Base-by-base conservation (phyloP, 2,329 filamentous ascomycete species). In the Podosphaera leucotricha region DNA sequence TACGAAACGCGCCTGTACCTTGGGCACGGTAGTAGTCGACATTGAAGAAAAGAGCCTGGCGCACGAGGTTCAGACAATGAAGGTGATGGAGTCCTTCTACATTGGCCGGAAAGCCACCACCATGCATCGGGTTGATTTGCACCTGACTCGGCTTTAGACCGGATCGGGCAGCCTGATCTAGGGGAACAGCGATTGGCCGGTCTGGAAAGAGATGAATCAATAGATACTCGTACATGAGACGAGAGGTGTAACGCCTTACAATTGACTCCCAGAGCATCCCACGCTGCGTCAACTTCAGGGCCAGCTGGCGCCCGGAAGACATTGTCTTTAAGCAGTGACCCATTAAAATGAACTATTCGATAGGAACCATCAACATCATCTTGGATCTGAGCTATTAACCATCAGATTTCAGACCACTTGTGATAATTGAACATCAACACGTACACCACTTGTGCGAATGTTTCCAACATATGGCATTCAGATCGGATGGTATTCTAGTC, bases 31-130 rank as follows among this genome's bases (percentile, higher is more conserved):
- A 72, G 52, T 72, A 66, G 40, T 67, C 62, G 46, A 65, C 66
- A 50, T 71, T 72, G 56, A 65, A 70, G 51, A 66, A 64, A 7
- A 70, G 56, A 0, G 62, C 57, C 54, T 71, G 64, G 0, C 69
- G 65, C 2, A 73, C 54, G 8, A 72, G 61, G 47, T 72, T 67
- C 61, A 72, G 51, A 49, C 69, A 73, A 52, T 71, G 65, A 13
- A 67, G 50, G 48, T 67, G 64, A 51, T 66, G 63, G 6, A 67
- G 51, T 8, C 63, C 64, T 53, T 67, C 63, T 1, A 68, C 57
- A 43, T 67, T 66, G 4, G 61, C 64, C 1, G 62, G 60, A 48
- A 61, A 72, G 1, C 68, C 68, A 30, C 68, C 66, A 0, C 70
- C 70, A 46, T 72, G 65, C 39, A 64, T 61, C 6, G 61, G 50